A percentile compares a stretch with the other conserved stretches of the same genome.
Conservation (phyloP, 768 basidiomycete genomes). For the Leccinum rimulosum region DNA sequence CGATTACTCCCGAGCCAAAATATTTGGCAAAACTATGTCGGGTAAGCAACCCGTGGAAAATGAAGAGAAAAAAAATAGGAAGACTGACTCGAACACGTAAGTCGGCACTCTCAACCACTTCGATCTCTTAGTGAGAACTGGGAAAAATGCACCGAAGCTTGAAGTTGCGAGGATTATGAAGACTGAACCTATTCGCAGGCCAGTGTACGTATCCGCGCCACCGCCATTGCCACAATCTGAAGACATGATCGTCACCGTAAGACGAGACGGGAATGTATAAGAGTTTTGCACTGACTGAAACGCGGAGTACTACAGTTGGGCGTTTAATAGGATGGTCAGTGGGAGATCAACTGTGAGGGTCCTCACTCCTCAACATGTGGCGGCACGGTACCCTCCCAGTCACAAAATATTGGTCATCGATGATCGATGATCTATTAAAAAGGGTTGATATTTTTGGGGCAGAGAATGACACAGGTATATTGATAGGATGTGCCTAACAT, state of each 20-base stretch:
- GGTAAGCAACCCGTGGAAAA: slow-evolving; percentile 2
- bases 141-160: slow-evolving; percentile 63
- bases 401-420: neutral
- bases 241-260: slow-evolving; percentile 19
- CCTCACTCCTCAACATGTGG: slow-evolving; percentile 10
- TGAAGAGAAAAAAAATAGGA: neutral
- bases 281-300: neutral
- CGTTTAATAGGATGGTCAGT: slow-evolving; percentile 5
- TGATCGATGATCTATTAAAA: neutral
- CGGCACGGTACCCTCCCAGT: slow-evolving; percentile 22
- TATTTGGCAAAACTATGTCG: slow-evolving; percentile 73
- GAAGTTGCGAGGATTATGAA: slow-evolving; percentile 72
- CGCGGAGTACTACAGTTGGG: neutral
- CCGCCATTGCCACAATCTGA: slow-evolving; percentile 50
- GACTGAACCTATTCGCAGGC: slow-evolving; percentile 66
- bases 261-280: neutral
- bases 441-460: neutral
- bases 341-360: slow-evolving; percentile 28
- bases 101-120: slow-evolving; percentile 39
- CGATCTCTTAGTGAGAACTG: slow-evolving; percentile 57
- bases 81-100: slow-evolving; percentile 63
- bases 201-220: slow-evolving; percentile 45
- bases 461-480: neutral
- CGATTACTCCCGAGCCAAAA: slow-evolving; percentile 89
- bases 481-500: neutral